Base-by-base conservation (phyloP, 2,329 filamentous ascomycete genomes). In the Colletotrichum sp. region DNA sequence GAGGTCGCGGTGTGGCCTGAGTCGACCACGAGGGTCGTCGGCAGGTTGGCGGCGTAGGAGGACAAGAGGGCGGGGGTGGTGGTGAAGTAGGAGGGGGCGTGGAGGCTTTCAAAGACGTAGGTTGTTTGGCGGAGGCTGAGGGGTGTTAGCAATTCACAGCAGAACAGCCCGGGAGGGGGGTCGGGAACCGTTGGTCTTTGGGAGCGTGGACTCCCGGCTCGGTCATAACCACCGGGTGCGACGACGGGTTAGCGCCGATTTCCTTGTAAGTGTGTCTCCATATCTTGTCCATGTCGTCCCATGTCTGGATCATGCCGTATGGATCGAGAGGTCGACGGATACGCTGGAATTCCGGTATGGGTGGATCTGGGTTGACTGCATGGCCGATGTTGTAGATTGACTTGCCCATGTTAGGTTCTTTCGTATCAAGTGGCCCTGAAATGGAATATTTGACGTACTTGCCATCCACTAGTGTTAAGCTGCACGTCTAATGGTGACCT, bases 1-100 rank as follows among this genome's bases (percentile, higher is more conserved):
- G 9, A 34, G 34, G 64, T 72, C 8, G 16, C 32, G 9, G 71
- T 57, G 55, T 62, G 55, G 36, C 64, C 55, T 2, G 71, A 72
- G 64, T 62, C 71, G n/a, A 69, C 12, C n/a, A 72, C 71, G 7
- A 72, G 71, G 15, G 71, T 13, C n/a, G 36, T 69, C 10, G 71
- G 28, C 34, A 62, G 71, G 55, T 72, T 72, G 28, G 64, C 71
- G 34, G 71, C 71, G 55, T 72, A 72, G 18, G 69, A 34, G 1
- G 69, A 39, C 1, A 72, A n/a, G 13, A 72, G 30, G 6, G 49
- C 69, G 7, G 69, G 62, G 24, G 24, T 18, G 4, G 69, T 13
- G 7, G 69, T 52, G 16, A 69, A 55, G 55, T 69, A 69, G 3
- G 64, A 52, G n/a, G 64, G 55, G 28, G 64, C 71, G 12, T 44